Evolutionary conservation across 306 rosid species (phyloP).

Genomic region (Vigna mungo): DNA sequence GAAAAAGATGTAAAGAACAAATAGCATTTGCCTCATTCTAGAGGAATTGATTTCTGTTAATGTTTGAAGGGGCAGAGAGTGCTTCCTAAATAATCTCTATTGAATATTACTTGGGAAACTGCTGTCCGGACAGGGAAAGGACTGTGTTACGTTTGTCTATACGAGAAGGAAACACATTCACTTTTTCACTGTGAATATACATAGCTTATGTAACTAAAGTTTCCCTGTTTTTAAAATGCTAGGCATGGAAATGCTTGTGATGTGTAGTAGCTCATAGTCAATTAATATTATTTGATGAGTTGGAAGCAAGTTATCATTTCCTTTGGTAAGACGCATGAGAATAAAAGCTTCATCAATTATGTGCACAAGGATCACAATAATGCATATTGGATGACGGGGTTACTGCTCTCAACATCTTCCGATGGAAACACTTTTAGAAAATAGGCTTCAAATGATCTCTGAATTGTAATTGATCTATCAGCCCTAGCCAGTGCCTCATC

Average conservation of each 20-base stretch:
- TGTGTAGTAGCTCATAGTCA: background rate
- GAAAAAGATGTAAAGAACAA: slow-evolving; percentile 1
- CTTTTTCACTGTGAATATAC: background rate
- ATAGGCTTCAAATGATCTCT: slow-evolving; percentile 77
- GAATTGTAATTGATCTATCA: slow-evolving; percentile 66
- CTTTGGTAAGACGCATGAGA: background rate
- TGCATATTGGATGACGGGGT: slow-evolving; percentile 25
- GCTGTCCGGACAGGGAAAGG: background rate
- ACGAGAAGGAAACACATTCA: background rate
- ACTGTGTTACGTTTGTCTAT: background rate
- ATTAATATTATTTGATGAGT: background rate
- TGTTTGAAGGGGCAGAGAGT: background rate
- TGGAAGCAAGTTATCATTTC: background rate
- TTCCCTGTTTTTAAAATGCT: background rate
- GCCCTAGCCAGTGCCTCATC: slow-evolving; percentile 71
- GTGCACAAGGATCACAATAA: slow-evolving; percentile 43
- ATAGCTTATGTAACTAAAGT: background rate
- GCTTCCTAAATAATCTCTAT: background rate
- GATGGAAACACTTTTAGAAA: slow-evolving; percentile 57
- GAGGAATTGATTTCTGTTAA: slow-evolving; percentile 15
- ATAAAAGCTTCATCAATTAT: slow-evolving; percentile 1
- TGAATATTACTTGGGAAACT: background rate
- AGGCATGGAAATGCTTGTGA: slow-evolving; percentile 6
- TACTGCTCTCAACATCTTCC: slow-evolving; percentile 27
- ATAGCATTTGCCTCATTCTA: background rate